phyloP scores from a whole-genome alignment of 805 yeast genomes.

The Dipodascus albidus region DNA sequence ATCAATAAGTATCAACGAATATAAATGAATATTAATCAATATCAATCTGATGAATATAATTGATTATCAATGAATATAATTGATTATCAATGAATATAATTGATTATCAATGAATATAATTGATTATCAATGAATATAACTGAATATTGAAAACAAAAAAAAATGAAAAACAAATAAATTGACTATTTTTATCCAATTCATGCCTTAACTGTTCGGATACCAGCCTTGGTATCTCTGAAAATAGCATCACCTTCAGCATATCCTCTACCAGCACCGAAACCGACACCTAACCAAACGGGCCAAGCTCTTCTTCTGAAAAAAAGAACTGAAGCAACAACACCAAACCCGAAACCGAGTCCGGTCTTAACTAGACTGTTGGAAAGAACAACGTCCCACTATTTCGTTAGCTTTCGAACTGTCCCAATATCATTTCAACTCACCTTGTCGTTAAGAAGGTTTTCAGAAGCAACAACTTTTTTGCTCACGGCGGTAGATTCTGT shows the following conservation, averaged over 20 bases:
- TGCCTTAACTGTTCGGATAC: conserved; percentile 24
- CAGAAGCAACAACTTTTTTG: conserved; percentile 14
- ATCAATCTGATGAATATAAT: too few relatives aligned
- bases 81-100: too few relatives aligned
- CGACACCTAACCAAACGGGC: conserved; percentile 97
- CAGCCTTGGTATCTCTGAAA: conserved; percentile 42
- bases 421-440: conserved; percentile 13
- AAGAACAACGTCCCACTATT: conserved; percentile 84
- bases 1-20: too few relatives aligned
- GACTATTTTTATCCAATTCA: conserved; percentile 4
- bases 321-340: conserved; percentile 84
- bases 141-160: too few relatives aligned
- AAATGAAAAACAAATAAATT: neutral
- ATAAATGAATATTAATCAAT: too few relatives aligned
- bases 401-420: neutral
- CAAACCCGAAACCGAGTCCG: conserved; percentile 93
- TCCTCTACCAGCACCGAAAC: conserved; percentile 96
- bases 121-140: too few relatives aligned
- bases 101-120: too few relatives aligned
- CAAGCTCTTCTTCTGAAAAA: conserved; percentile 88
- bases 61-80: too few relatives aligned
- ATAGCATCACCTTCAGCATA: conserved; percentile 97
- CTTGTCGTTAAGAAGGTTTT: conserved; percentile 27
- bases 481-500: neutral
- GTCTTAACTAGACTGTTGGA: conserved; percentile 92